These are phyloP conservation scores for Ascoidea asiatica DNA, from an alignment of 805 yeast species.

Conservation along the genomic window DNA sequence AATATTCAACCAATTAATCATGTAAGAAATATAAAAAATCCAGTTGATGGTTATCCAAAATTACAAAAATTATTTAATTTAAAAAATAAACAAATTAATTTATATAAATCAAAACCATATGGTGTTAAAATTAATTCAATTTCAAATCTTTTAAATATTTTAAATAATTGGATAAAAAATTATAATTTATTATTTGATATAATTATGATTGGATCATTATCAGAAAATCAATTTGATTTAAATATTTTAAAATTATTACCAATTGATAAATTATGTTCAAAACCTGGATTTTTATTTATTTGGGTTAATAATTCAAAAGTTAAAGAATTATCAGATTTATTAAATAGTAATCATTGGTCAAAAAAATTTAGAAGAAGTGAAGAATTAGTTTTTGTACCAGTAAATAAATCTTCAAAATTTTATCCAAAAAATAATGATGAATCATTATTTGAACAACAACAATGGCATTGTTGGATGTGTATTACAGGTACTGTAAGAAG, in stretches of 20 bases:
- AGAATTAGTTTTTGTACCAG: slow-evolving; percentile 72
- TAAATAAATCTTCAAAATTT: slow-evolving; percentile 39
- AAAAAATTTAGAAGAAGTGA: slow-evolving; percentile 77
- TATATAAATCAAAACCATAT: slow-evolving; percentile 46
- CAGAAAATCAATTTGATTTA: slow-evolving; percentile 56
- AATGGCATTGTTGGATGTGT: slow-evolving; percentile 98
- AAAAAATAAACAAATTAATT: slow-evolving; percentile 42
- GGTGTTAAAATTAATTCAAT: slow-evolving; percentile 43
- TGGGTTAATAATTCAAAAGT: slow-evolving; percentile 79
- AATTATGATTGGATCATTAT: slow-evolving; percentile 80
- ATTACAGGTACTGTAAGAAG: slow-evolving; percentile 89
- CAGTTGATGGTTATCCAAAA: slow-evolving; percentile 80
- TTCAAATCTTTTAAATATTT: slow-evolving; percentile 38
- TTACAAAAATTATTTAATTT: slow-evolving; percentile 53
- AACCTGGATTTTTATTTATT: slow-evolving; percentile 75
- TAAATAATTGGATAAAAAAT: slow-evolving; percentile 47
- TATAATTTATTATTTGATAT: slow-evolving; percentile 67
- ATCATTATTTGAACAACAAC: slow-evolving; percentile 49
- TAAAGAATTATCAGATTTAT: slow-evolving; percentile 41
- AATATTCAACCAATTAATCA: slow-evolving; percentile 48
- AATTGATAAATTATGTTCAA: slow-evolving; percentile 57
- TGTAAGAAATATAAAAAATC: slow-evolving; percentile 51
- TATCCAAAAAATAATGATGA: slow-evolving; percentile 44
- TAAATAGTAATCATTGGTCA: slow-evolving; percentile 35
- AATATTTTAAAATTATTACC: slow-evolving; percentile 57